A percentile compares a stretch with the other conserved stretches of the same genome.
These are phyloP conservation scores for Cyberlindnera euphorbiae DNA, from an alignment of 805 yeast species.

Conservation along the genomic window DNA sequence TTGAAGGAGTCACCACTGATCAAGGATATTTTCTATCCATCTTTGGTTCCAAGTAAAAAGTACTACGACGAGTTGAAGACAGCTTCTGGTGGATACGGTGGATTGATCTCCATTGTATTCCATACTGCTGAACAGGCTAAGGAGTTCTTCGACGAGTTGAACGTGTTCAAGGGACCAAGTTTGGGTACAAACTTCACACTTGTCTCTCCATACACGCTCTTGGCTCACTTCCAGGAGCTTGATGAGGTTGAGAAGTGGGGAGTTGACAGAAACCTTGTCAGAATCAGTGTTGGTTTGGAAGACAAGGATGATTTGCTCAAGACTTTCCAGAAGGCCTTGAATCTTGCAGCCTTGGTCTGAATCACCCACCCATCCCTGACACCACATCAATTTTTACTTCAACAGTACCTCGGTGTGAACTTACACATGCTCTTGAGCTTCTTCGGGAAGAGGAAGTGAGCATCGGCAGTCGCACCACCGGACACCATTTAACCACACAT, in stretches of 20 bases:
- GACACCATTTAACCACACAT: too few relatives aligned
- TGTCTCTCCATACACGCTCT: conserved; percentile 83
- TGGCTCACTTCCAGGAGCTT: conserved; percentile 80
- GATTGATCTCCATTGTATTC: conserved; percentile 72
- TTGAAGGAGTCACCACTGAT: conserved; percentile 46
- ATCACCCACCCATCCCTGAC: too few relatives aligned
- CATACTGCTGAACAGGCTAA: conserved; percentile 58
- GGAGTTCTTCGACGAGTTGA: conserved; percentile 65
- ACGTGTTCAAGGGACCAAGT: conserved; percentile 82
- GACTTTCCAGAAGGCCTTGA: conserved; percentile 18
- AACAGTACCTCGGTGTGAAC: conserved; percentile 10
- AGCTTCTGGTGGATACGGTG: conserved; percentile 83
- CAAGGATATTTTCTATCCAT: conserved; percentile 69
- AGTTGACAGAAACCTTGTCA: conserved; percentile 68
- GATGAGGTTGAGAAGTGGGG: conserved; percentile 81
- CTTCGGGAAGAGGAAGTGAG: too few relatives aligned
- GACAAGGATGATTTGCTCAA: conserved; percentile 48
- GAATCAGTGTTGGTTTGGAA: conserved; percentile 85
- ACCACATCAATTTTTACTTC: too few relatives aligned
- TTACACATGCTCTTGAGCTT: too few relatives aligned
- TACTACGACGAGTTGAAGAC: conserved; percentile 71
- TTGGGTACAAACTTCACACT: conserved; percentile 86
- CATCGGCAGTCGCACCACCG: too few relatives aligned
- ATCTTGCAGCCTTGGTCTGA: conserved; percentile 19
- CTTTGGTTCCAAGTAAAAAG: conserved; percentile 41